Evolutionary conservation across 2,329 filamentous ascomycete genomes (phyloP).

Genomic region (Aspergillus ibericus): DNA sequence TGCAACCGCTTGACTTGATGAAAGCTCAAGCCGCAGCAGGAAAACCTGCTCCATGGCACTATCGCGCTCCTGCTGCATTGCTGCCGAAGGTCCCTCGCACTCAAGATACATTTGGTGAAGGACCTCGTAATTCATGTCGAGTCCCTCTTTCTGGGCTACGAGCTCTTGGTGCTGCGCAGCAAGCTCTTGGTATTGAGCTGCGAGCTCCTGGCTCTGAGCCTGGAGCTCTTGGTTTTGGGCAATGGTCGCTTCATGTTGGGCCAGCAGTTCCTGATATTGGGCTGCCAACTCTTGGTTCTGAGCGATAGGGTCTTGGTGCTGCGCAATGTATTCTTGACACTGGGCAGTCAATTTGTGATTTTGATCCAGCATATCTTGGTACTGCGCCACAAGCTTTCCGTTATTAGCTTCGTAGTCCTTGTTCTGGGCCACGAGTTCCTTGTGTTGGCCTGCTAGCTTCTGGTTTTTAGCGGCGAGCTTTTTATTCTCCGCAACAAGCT

Average conservation of each 20-base stretch:
- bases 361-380: too few species aligned
- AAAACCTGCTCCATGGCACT: background rate
- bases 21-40: conserved; percentile 4
- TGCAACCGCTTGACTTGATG: background rate
- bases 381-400: too few species aligned
- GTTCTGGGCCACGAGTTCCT: too few species aligned
- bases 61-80: conserved; percentile 9
- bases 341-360: too few species aligned
- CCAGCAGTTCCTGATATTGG: background rate
- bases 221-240: conserved; percentile 4
- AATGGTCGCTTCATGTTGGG: background rate
- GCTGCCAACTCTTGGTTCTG: background rate
- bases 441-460: too few species aligned
- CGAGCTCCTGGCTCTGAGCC: background rate
- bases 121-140: background rate
- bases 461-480: too few species aligned
- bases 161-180: background rate
- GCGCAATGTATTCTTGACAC: too few species aligned
- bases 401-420: too few species aligned
- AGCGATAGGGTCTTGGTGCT: background rate
- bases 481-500: too few species aligned
- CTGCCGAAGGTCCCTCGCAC: background rate
- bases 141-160: background rate
- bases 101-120: background rate
- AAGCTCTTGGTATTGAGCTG: background rate